Evolutionary conservation across 2,329 filamentous ascomycete genomes (phyloP).

Genomic region (Neocatenulostroma microsporum): DNA sequence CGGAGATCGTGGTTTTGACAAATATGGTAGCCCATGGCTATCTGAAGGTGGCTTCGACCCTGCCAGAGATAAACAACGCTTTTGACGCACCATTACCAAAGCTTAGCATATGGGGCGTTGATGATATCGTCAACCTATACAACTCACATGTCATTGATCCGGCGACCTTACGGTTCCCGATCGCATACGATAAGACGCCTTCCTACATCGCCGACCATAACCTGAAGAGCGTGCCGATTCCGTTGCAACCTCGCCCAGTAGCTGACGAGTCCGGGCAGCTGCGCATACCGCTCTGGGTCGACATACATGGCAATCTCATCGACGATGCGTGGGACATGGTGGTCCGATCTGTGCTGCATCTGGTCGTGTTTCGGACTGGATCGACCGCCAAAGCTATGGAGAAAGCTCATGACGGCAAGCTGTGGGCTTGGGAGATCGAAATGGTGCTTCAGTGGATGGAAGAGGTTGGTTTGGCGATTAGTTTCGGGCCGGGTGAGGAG

Average conservation of each 20-base stretch:
- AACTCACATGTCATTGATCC: slow-evolving; percentile 62
- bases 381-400: slow-evolving; percentile 48
- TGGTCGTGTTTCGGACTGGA: slow-evolving; percentile 55
- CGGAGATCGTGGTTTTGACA: slow-evolving; percentile 57
- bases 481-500: slow-evolving; percentile 33
- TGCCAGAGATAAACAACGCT: slow-evolving; percentile 53
- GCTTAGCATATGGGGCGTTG: slow-evolving; percentile 57
- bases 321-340: slow-evolving; percentile 57
- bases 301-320: slow-evolving; percentile 56
- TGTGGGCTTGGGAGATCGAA: slow-evolving; percentile 57
- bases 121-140: slow-evolving; percentile 61
- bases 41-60: slow-evolving; percentile 46
- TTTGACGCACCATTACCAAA: slow-evolving; percentile 34
- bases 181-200: slow-evolving; percentile 52
- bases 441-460: slow-evolving; percentile 54
- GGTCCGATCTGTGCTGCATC: slow-evolving; percentile 54
- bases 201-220: slow-evolving; percentile 51
- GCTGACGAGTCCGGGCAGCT: slow-evolving; percentile 14
- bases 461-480: slow-evolving; percentile 44
- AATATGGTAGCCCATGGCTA: slow-evolving; percentile 56
- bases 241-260: slow-evolving; percentile 7
- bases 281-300: slow-evolving; percentile 61
- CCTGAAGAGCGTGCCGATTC: slow-evolving; percentile 38
- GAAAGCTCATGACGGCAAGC: slow-evolving; percentile 48
- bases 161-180: slow-evolving; percentile 55